Evolutionary conservation across 2,329 filamentous ascomycete genomes (phyloP).

Genomic region (Clarireedia hainanense): DNA sequence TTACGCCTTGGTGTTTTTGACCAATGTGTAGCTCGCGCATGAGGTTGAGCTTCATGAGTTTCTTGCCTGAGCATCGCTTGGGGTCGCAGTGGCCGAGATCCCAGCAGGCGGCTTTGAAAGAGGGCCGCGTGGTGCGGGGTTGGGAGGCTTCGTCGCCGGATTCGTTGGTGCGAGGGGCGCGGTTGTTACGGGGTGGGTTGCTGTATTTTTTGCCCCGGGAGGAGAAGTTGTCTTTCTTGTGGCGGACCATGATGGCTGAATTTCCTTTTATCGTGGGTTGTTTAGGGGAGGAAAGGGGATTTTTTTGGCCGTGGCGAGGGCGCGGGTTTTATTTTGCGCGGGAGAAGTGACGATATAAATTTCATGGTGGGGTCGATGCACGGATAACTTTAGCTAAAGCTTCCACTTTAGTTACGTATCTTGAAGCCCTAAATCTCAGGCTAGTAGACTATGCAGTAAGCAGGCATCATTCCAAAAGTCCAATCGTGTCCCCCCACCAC

Average conservation of each 20-base stretch:
- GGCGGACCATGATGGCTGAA: slow-evolving; percentile 67
- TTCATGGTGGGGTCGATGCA: not conserved
- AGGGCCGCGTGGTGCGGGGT: slow-evolving; percentile 35
- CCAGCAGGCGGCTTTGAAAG: slow-evolving; percentile 94
- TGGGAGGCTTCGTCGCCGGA: slow-evolving; percentile 34
- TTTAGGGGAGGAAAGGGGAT: not conserved
- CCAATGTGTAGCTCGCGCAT: slow-evolving; percentile 91
- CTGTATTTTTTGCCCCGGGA: slow-evolving; percentile 60
- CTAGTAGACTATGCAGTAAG: slow-evolving; percentile 2
- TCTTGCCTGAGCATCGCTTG: slow-evolving; percentile 92
- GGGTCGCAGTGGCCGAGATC: slow-evolving; percentile 96
- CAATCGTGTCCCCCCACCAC: slow-evolving; percentile 6
- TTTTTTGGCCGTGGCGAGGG: not conserved
- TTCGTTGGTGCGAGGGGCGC: slow-evolving; percentile 37
- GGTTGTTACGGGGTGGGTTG: slow-evolving; percentile 44
- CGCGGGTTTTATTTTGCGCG: not conserved
- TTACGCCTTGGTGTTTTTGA: slow-evolving; percentile 84
- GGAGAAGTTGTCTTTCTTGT: slow-evolving; percentile 81
- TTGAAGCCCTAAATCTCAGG: slow-evolving; percentile 1
- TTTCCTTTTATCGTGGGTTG: not conserved
- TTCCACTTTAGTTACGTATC: not conserved
- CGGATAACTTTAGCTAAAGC: too few species aligned
- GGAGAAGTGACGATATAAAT: slow-evolving; percentile 1
- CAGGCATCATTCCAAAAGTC: slow-evolving; percentile 2
- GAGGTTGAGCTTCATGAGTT: slow-evolving; percentile 81